A percentile compares a stretch with the other conserved stretches of the same genome.
Evolutionary conservation across 2,329 filamentous ascomycete genomes (phyloP).

Genomic region (Cercospora canescens): DNA sequence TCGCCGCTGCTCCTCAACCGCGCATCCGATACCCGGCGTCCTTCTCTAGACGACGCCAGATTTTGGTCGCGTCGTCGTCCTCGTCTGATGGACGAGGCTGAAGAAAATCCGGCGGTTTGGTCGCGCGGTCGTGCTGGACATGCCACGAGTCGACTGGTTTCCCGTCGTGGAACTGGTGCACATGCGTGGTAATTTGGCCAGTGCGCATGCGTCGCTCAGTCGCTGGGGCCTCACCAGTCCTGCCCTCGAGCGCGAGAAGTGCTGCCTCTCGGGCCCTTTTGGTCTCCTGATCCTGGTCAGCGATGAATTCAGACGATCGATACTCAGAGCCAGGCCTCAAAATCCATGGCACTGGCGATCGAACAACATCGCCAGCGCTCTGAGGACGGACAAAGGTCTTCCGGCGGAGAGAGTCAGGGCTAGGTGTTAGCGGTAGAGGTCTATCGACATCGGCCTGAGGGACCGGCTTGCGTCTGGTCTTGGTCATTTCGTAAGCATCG

Average conservation of each 20-base stretch:
- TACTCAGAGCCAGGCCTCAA: background rate
- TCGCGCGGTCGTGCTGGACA: background rate
- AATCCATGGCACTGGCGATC: background rate
- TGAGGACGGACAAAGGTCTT: background rate
- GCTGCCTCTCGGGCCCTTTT: background rate
- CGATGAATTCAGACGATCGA: background rate
- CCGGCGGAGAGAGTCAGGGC: background rate
- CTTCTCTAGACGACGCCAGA: background rate
- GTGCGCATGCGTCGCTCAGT: background rate
- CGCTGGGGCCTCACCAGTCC: background rate
- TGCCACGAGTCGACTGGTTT: background rate
- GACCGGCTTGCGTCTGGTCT: background rate
- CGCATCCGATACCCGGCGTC: background rate
- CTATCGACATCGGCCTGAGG: accelerated
- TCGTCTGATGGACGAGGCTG: background rate
- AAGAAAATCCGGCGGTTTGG: background rate
- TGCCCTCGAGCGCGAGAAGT: background rate
- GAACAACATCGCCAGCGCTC: background rate
- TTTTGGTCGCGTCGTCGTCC: background rate
- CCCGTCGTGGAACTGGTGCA: background rate
- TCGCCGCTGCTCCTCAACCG: background rate
- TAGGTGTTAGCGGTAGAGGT: background rate
- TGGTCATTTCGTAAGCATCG: background rate
- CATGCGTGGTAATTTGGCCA: background rate
- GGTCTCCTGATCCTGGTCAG: background rate